Evolutionary conservation across 1,284 basidiomycete species (phyloP).

Genomic region (Ustilago cynodontis): DNA sequence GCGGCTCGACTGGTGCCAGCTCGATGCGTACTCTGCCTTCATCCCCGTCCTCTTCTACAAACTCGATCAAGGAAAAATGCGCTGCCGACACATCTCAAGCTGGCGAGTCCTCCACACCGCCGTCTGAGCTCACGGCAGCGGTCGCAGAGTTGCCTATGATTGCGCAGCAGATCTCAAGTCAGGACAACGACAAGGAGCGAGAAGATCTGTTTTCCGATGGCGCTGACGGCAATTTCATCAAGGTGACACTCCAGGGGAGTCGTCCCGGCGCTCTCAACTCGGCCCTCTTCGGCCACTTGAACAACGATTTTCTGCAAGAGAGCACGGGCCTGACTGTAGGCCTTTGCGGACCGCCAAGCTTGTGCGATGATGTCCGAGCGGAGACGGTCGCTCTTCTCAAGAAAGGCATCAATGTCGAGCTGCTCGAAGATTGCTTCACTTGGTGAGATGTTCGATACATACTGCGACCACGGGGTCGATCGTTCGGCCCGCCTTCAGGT

Average conservation of each 20-base stretch:
- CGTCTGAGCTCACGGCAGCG: constrained; percentile 1
- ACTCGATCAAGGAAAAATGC: constrained; percentile 9
- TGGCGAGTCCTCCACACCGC: constrained; percentile 6
- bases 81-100: background rate
- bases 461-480: background rate
- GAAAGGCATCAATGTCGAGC: constrained; percentile 22
- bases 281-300: constrained; percentile 27
- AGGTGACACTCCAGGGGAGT: constrained; percentile 4
- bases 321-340: constrained; percentile 18
- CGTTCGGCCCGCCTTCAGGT: background rate
- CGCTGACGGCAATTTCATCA: constrained; percentile 2
- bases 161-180: background rate
- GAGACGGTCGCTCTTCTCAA: constrained; percentile 32
- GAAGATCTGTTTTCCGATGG: background rate
- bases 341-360: constrained; percentile 30
- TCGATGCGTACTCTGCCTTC: background rate
- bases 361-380: constrained; percentile 41
- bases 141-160: constrained; percentile 1
- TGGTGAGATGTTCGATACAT: constrained; percentile 12
- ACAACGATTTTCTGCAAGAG: constrained; percentile 8
- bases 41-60: constrained; percentile 7
- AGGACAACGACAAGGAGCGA: background rate
- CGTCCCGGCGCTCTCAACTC: constrained; percentile 9
- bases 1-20: background rate
- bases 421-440: constrained; percentile 42